Evolutionary conservation across 1,284 basidiomycete species (phyloP).

Genomic region (Omphalotus olearius): DNA sequence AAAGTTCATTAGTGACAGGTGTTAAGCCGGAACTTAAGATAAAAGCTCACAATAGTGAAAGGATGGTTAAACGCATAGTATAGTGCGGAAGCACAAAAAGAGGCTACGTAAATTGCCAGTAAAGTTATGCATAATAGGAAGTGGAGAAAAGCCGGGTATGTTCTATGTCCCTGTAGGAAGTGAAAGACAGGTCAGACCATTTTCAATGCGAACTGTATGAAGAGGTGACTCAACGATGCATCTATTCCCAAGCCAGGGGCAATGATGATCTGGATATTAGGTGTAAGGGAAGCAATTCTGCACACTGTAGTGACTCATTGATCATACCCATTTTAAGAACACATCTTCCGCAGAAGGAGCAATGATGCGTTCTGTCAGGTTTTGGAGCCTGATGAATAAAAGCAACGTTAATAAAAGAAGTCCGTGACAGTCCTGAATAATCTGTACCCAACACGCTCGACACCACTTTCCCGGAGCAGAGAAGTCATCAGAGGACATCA

Average conservation of each 20-base stretch:
- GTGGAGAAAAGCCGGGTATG: constrained; percentile 83
- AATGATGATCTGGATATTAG: constrained; percentile 74
- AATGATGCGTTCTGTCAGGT: constrained; percentile 84
- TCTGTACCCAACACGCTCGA: constrained; percentile 57
- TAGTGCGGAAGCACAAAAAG: constrained; percentile 54
- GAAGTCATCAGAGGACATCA: constrained; percentile 48
- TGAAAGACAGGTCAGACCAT: background rate
- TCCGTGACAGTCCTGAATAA: background rate
- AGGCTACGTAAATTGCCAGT: constrained; percentile 58
- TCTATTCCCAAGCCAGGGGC: constrained; percentile 77
- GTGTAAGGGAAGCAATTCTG: background rate
- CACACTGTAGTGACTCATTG: constrained; percentile 3
- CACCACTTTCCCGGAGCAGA: constrained; percentile 65
- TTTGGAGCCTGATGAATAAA: constrained; percentile 54
- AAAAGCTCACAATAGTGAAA: constrained; percentile 48
- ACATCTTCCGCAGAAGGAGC: constrained; percentile 72
- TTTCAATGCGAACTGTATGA: background rate
- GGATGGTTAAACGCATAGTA: constrained; percentile 68
- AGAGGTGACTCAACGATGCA: constrained; percentile 60
- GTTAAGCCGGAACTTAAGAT: constrained; percentile 1
- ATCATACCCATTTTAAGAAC: constrained; percentile 80
- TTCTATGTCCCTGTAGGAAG: constrained; percentile 65
- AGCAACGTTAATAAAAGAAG: background rate
- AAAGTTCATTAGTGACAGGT: constrained; percentile 5
- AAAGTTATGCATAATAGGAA: constrained; percentile 70